phyloP scores from a whole-genome alignment of 441 rosid species.

The Gossypium davidsonii region DNA sequence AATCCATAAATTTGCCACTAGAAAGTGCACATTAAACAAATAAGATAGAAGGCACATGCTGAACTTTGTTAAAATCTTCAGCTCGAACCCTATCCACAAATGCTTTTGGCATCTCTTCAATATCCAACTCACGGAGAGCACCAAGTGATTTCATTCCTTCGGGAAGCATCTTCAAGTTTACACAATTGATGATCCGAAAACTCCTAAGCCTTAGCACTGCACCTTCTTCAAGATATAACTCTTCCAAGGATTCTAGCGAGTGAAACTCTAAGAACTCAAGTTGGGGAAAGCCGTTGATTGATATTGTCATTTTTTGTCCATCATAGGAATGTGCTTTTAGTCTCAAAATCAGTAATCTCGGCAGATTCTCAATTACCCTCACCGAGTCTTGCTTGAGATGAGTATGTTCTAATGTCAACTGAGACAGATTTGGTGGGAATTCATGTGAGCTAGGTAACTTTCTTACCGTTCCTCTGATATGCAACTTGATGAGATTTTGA shows the following conservation, averaged over 20 bases:
- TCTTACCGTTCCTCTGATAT: slow-evolving; percentile 13
- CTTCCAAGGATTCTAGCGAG: slow-evolving; percentile 14
- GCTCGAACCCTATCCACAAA: slow-evolving; percentile 23
- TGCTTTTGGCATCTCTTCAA: slow-evolving; percentile 20
- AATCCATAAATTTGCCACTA: no score
- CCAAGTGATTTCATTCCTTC: slow-evolving; percentile 5
- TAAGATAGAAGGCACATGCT: slow-evolving; percentile 15
- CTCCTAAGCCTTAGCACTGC: slow-evolving; percentile 19
- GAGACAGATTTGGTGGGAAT: slow-evolving; percentile 25
- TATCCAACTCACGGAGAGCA: slow-evolving; percentile 20
- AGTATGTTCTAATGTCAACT: slow-evolving; percentile 18
- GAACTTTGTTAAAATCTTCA: slow-evolving; percentile 16
- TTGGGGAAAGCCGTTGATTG: slow-evolving; percentile 16
- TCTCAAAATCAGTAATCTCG: slow-evolving; percentile 14
- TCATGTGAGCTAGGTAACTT: slow-evolving; percentile 5
- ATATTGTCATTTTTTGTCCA: slow-evolving; percentile 6
- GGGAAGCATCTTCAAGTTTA: slow-evolving; percentile 18
- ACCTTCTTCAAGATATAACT: slow-evolving; percentile 12
- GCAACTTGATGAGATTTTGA: slow-evolving; percentile 16
- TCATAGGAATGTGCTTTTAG: slow-evolving; percentile 14
- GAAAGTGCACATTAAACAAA: not conserved
- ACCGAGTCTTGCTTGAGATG: slow-evolving; percentile 17
- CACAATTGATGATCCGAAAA: slow-evolving; percentile 16
- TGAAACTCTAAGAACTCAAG: slow-evolving; percentile 20
- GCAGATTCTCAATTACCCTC: slow-evolving; percentile 11